Evolutionary conservation across 495 filamentous ascomycete species (phyloP).

Genomic region (Melanomma pulvis-pyrius): DNA sequence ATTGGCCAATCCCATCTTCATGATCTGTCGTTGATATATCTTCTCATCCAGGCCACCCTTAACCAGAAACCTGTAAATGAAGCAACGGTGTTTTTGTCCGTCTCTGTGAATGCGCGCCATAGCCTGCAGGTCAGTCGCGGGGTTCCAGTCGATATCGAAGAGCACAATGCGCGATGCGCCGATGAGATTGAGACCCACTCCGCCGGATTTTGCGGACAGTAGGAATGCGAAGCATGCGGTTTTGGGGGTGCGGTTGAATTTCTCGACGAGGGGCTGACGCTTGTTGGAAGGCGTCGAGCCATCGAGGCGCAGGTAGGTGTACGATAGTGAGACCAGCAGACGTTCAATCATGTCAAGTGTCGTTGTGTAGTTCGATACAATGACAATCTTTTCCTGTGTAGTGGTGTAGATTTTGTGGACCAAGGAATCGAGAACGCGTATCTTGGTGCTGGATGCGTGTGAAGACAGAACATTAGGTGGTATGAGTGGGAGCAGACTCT

Average conservation of each 20-base stretch:
- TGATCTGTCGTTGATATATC: constrained; percentile 81
- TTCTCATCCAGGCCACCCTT: constrained; percentile 79
- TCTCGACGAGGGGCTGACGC: constrained; percentile 74
- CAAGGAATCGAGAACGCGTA: constrained; percentile 71
- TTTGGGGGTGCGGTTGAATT: constrained; percentile 67
- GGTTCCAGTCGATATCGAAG: constrained; percentile 86
- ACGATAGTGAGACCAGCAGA: constrained; percentile 64
- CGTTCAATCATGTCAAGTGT: constrained; percentile 71
- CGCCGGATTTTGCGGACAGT: constrained; percentile 77
- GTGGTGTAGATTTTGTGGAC: constrained; percentile 61
- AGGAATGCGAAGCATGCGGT: constrained; percentile 71
- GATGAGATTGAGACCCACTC: constrained; percentile 75
- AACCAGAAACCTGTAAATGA: constrained; percentile 74
- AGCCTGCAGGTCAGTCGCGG: constrained; percentile 78
- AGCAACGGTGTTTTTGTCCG: constrained; percentile 70
- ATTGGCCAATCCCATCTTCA: constrained; percentile 71
- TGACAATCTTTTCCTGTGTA: constrained; percentile 72
- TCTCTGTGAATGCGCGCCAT: constrained; percentile 84
- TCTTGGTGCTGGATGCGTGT: constrained; percentile 66
- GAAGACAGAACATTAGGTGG: constrained; percentile 61
- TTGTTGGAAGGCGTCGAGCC: constrained; percentile 69
- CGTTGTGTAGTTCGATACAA: constrained; percentile 82
- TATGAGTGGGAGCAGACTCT: constrained; percentile 60
- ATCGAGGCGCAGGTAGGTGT: constrained; percentile 72
- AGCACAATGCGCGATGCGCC: constrained; percentile 75